Base-by-base conservation (phyloP, 129 eudicot species). In the Pulicaria dysenterica region DNA sequence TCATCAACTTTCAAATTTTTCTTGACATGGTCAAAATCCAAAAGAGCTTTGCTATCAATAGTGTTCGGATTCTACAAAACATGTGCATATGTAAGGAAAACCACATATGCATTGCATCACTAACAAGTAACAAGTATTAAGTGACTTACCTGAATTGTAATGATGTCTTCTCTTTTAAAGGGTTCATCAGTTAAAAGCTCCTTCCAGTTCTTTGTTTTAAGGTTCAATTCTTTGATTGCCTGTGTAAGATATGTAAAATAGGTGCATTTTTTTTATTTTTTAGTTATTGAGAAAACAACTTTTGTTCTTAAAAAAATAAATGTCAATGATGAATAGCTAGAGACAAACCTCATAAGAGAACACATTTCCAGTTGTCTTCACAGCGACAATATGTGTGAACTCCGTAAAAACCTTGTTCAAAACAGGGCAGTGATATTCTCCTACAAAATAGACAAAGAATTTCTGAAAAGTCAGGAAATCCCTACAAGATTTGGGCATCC, bases 151-250 rank as follows among this genome's bases (percentile, higher is more conserved):
- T 94, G 98, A 77, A 94, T 90, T 48, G 97, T 94, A 49, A 94
- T 94, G 63, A 94, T 61, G 77, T 94, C 97, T 69, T 83, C 93
- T 48, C 77, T 90, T 46, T 82, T 76, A 73, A 94, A 94, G 53
- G 96, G 93, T 83, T 94, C 98, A 66, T 94, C 98, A 44, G 98
- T 94, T 61, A 94, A 85, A 77, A 94, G 96, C 89, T 94, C 98
- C 83, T 94, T 94, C 98, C 98, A 94, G 77, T 88, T 94, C 81
- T 94, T 94, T 7, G 97, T 94, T 84, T 90, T 94, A 24, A 94
- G 72, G 79, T 94, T 94, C 72, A 94, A 79, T 77, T 94, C 98
- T 81, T 94, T 94, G 45, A 94, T 81, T 31, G 98, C 96, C 98
- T 94, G 72, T 13, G 39, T 45, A 75, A 39, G 54, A 72, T 36